Evolutionary conservation across 805 yeast genomes (phyloP), one percentile per base, ranked within the genome.

Genomic region (Metschnikowia reukaufii): DNA sequence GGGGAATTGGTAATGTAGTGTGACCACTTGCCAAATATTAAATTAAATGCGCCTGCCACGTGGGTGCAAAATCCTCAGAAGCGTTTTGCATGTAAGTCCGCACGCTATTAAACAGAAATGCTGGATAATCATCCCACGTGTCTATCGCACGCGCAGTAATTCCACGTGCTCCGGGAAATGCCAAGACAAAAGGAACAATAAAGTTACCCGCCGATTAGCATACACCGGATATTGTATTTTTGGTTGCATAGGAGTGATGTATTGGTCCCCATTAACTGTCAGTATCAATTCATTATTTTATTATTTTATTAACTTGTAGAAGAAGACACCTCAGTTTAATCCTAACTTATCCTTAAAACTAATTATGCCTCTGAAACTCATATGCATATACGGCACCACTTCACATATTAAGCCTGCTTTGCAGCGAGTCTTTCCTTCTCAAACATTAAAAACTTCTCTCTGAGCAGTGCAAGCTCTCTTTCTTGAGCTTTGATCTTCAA

Each of bases 401-500:
- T 9, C 29, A 13, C 5, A 25, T 7, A 34, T 31, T 27, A 34
- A 7, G 12, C 18, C 29, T 27, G 13, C 7, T 34, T 27, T 3
- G n/a, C 39, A 35, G 6, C 15, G n/a, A 44, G 41, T 23, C 42
- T n/a, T 21, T 44, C 47, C 29, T 40, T 42, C 34, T 50, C 49
- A 16, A 21, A 21, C 12, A 45, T 13, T 10, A 52, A 50, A 35
- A 79, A 67, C 44, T 68, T 73, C 52, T 83, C 86, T 52, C 79
- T 78, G 51, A 77, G 66, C 42, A 78, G 81, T 2, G 73, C 68
- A 35, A 77, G 73, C 49, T 82, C 88, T 48, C 91, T 74, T 48
- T 79, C 79, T 17, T 77, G 67, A 37, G 80, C 72, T 37, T 67
- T 70, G 31, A 72, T 50, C 66, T 73, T 38, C 63, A 72, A 55